phyloP scores from a whole-genome alignment of 371 early-diverging fungal species.

The Mucor mucedo region DNA sequence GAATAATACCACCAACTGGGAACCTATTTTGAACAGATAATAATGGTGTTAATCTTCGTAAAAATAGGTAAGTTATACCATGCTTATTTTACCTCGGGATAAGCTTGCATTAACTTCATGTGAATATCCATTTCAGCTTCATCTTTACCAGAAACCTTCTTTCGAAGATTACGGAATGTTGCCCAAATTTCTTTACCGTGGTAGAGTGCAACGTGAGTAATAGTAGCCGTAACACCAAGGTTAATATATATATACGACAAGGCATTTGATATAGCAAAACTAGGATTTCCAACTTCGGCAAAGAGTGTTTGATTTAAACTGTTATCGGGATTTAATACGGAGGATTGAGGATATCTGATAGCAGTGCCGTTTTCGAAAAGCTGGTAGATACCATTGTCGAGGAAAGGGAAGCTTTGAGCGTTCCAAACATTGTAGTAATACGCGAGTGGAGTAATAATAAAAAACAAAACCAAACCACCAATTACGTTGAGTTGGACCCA shows the following conservation, averaged over 20 bases:
- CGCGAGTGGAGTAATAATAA: conserved; percentile 40
- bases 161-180: background rate
- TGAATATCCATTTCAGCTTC: background rate
- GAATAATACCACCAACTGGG: conserved; percentile 79
- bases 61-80: background rate
- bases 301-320: conserved; percentile 41
- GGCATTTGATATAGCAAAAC: conserved; percentile 34
- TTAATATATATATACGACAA: conserved; percentile 44
- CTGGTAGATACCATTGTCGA: conserved; percentile 44
- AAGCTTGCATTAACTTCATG: conserved; percentile 6
- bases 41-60: too few relatives aligned
- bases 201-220: conserved; percentile 55
- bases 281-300: conserved; percentile 43
- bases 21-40: conserved; percentile 23
- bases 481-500: conserved; percentile 49
- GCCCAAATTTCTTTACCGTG: conserved; percentile 41
- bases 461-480: conserved; percentile 40
- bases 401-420: conserved; percentile 50
- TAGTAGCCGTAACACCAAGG: conserved; percentile 54
- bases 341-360: conserved; percentile 42
- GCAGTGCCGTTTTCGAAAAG: conserved; percentile 33
- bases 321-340: conserved; percentile 43
- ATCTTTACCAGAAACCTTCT: background rate
- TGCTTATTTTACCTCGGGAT: conserved; percentile 1
- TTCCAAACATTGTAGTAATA: conserved; percentile 53